Evolutionary conservation across 2,329 filamentous ascomycete genomes (phyloP).

Genomic region (Verticillium albo-atrum): DNA sequence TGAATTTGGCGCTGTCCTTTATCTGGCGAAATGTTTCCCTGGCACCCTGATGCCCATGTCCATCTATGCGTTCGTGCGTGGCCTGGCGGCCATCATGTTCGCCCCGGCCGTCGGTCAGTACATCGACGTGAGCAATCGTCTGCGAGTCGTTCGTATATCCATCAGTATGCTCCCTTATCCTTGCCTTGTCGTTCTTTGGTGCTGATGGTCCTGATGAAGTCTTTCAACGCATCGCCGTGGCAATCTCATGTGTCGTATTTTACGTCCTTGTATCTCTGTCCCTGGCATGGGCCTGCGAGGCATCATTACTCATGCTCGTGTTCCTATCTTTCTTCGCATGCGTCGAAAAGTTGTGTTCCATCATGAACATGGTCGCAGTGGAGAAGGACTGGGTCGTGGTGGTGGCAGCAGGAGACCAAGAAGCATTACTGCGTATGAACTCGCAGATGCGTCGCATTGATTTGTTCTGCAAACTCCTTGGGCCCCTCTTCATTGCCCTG

Average conservation of each 20-base stretch:
- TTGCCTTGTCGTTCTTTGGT: neutral
- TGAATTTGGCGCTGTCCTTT: constrained; percentile 42
- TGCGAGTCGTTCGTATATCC: constrained; percentile 30
- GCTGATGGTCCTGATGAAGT: constrained; percentile 11
- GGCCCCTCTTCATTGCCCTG: constrained; percentile 50
- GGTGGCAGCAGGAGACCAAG: constrained; percentile 8
- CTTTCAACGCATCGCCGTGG: constrained; percentile 10
- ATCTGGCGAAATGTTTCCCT: constrained; percentile 35
- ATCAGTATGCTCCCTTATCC: constrained; percentile 13
- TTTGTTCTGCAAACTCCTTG: constrained; percentile 53
- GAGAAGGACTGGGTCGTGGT: constrained; percentile 67
- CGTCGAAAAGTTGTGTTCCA: constrained; percentile 61
- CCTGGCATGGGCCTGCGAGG: neutral
- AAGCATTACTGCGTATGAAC: constrained; percentile 36
- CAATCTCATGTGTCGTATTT: constrained; percentile 5
- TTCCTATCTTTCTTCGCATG: constrained; percentile 29
- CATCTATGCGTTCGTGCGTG: constrained; percentile 39
- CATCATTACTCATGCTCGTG: neutral
- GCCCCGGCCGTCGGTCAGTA: constrained; percentile 40
- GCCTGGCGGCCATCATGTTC: constrained; percentile 5
- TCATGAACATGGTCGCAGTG: constrained; percentile 63
- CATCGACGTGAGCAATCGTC: constrained; percentile 40
- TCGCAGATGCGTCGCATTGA: constrained; percentile 60
- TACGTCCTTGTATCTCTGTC: constrained; percentile 1
- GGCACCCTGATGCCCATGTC: constrained; percentile 51